Base-by-base conservation (phyloP, 1,284 basidiomycete genomes). In the Pisolithus thermaeus region DNA sequence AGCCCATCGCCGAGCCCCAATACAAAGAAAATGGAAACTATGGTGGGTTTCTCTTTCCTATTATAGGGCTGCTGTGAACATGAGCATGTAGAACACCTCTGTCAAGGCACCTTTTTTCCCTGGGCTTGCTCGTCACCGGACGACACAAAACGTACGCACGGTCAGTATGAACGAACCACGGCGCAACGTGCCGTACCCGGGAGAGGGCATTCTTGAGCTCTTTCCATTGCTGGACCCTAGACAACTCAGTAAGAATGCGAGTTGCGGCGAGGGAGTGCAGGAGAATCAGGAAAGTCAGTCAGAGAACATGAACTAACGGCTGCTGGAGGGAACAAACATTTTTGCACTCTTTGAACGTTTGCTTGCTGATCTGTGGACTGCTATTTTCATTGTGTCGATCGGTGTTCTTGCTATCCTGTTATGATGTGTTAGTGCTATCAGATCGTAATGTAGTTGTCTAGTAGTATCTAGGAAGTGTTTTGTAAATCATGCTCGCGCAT, bases 191-290 rank as follows among this genome's bases (percentile, higher is more conserved):
- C 42, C 2, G 4, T 61, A 52, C 48, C 44, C 64, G 1, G 54
- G 58, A 22, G 54, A 61, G 45, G 40, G 51, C 5, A 23, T 61
- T 6, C 52, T 64, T 7, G 25, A 55, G 37, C 37, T 62, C 27
- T 40, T 37, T 46, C 44, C 38, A 28, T 30, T 47, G 2, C 28
- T 27, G 30, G 48, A 57, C 41, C 38, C 42, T n/a, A 45, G 42
- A 22, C 25, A 23, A n/a, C 28, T 32, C 25, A 37, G 16, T 32
- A 46, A 3, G 20, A 23, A 28, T 37, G 12, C 39, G 27, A 7
- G 35, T 25, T 38, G 39, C 20, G 47, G 35, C 23, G 30, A 12
- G 5, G 39, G 12, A 23, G 18, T 27, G 42, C 44, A 42, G 38
- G 48, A 49, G 47, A 37, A 18, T 35, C 44, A 42, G 38, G 48